Conservation (phyloP, 2,329 filamentous ascomycete species). For the Pleomassaria siparia region DNA sequence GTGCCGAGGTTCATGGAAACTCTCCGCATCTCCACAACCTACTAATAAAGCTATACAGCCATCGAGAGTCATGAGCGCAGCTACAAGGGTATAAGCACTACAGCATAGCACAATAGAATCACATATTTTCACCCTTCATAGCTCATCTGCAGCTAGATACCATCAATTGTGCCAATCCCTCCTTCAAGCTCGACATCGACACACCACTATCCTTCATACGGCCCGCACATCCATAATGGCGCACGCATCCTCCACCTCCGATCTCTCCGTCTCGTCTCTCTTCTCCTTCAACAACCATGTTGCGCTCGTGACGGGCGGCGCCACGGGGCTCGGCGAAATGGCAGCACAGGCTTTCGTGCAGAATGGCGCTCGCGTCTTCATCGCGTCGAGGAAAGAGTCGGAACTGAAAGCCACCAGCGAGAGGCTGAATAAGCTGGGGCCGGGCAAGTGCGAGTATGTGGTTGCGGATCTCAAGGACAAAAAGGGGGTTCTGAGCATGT, state of each 20-base stretch:
- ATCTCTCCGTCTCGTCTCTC: constrained; percentile 37
- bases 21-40: constrained; percentile 7
- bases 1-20: constrained; percentile 22
- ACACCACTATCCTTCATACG: background rate
- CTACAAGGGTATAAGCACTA: constrained; percentile 3
- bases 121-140: background rate
- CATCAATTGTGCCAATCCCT: background rate
- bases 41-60: constrained; percentile 10
- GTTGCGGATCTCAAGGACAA: constrained; percentile 45
- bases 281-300: constrained; percentile 43
- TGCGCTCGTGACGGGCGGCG: constrained; percentile 54
- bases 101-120: constrained; percentile 1
- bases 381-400: constrained; percentile 55
- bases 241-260: constrained; percentile 32
- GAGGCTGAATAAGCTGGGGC: constrained; percentile 54
- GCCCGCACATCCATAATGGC: constrained; percentile 22
- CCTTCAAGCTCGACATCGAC: background rate
- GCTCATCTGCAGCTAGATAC: constrained; percentile 4
- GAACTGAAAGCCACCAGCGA: constrained; percentile 51
- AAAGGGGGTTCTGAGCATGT: background rate
- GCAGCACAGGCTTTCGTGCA: constrained; percentile 56
- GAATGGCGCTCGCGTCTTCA: constrained; percentile 56
- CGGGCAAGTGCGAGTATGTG: constrained; percentile 54
- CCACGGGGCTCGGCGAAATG: constrained; percentile 57
- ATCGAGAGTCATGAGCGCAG: constrained; percentile 18